Conservation (phyloP, 208 protist genomes). For the Leishmania gerbilli region DNA sequence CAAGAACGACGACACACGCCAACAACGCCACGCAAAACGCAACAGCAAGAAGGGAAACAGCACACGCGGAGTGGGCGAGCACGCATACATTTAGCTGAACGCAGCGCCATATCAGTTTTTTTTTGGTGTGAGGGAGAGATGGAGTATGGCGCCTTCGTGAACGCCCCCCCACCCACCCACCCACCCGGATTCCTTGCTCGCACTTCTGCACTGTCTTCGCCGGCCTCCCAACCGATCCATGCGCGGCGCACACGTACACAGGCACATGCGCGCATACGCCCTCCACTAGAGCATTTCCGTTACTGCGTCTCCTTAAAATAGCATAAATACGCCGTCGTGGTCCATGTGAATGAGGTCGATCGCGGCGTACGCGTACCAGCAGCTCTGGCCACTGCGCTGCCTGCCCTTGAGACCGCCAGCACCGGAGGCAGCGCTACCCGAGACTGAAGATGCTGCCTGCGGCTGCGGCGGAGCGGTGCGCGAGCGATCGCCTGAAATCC, state of each 20-base stretch:
- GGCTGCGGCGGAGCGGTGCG: slow-evolving; percentile 3
- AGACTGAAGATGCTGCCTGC: slow-evolving; percentile 3
- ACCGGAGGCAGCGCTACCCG: not conserved
- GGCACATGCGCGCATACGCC: not conserved
- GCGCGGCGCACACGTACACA: not conserved
- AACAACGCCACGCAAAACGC: not conserved
- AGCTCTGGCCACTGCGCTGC: slow-evolving; percentile 3
- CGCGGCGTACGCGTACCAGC: slow-evolving; percentile 56
- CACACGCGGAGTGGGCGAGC: not conserved
- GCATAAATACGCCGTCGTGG: slow-evolving; percentile 70
- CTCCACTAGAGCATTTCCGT: not conserved
- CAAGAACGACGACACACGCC: not conserved
- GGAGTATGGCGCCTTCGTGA: not conserved
- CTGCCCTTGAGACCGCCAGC: not conserved
- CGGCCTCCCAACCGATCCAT: not conserved
- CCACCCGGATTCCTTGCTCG: not conserved
- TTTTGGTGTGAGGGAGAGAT: not conserved
- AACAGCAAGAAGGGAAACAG: not conserved
- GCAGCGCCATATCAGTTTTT: not conserved
- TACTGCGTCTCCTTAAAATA: slow-evolving; percentile 1
- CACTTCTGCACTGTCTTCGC: not conserved
- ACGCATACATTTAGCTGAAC: not conserved
- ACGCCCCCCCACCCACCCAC: not conserved
- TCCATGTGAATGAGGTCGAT: slow-evolving; percentile 65
- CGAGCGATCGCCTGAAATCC: slow-evolving; percentile 46